These are phyloP conservation scores for Heteromeles arbutifolia DNA, from an alignment of 306 rosid species.

Conservation along the genomic window DNA sequence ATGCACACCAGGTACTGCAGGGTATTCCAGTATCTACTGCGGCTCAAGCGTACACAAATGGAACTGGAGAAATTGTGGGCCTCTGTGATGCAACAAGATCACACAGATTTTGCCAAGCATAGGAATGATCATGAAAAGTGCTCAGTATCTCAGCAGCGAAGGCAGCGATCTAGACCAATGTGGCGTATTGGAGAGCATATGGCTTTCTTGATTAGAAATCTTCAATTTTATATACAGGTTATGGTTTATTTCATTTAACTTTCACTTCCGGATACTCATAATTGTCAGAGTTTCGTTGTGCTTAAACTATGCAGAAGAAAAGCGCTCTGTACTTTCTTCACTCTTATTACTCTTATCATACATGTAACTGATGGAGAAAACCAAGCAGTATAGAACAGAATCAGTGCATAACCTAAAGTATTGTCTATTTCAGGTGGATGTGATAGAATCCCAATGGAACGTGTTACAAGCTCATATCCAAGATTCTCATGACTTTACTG, in stretches of 20 bases:
- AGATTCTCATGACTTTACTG: conserved; percentile 85
- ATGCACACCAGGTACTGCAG: conserved; percentile 57
- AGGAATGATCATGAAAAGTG: conserved; percentile 41
- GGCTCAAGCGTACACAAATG: conserved; percentile 93
- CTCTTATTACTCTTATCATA: background rate
- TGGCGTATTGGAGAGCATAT: conserved; percentile 85
- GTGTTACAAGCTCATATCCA: conserved; percentile 86
- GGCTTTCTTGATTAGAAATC: conserved; percentile 96
- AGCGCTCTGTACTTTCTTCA: background rate
- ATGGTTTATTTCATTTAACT: conserved; percentile 4
- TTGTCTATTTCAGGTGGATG: conserved; percentile 64
- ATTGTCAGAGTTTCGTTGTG: background rate
- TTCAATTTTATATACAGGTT: conserved; percentile 96
- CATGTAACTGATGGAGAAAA: background rate
- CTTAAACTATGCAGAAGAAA: background rate
- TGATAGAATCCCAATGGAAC: conserved; percentile 95
- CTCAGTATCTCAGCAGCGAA: conserved; percentile 43
- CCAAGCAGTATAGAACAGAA: background rate
- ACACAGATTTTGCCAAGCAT: conserved; percentile 64
- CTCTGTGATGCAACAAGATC: conserved; percentile 86
- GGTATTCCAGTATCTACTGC: conserved; percentile 84
- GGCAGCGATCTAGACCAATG: conserved; percentile 69
- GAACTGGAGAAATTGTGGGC: conserved; percentile 98
- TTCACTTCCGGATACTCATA: background rate
- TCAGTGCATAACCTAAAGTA: background rate